Percentiles rank a stretch among this genome's conserved stretches.
phyloP scores from a whole-genome alignment of 1,284 basidiomycete genomes.

The Sporisorium iseilematis-ciliati region DNA sequence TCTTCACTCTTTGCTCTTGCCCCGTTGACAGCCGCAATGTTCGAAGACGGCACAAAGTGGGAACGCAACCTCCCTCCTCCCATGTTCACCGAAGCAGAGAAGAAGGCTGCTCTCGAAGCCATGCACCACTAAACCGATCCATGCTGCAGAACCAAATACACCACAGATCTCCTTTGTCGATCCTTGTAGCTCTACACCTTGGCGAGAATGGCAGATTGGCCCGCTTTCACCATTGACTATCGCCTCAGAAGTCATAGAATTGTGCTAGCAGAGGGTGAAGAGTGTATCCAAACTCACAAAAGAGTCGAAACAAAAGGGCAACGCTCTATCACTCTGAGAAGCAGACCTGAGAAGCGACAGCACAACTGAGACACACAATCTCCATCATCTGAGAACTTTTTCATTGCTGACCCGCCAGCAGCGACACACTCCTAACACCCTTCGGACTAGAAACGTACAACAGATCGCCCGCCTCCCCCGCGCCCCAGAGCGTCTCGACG shows the following conservation, averaged over 20 bases:
- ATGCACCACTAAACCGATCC: slow-evolving; percentile 30
- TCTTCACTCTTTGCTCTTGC: neutral
- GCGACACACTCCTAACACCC: slow-evolving; percentile 24
- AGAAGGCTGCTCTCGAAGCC: slow-evolving; percentile 65
- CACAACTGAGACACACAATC: too few relatives aligned
- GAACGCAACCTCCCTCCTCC: slow-evolving; percentile 63
- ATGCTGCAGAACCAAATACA: neutral
- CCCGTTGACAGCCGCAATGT: slow-evolving; percentile 59
- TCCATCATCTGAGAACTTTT: too few relatives aligned
- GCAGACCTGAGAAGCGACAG: too few relatives aligned
- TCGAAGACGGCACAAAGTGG: slow-evolving; percentile 69
- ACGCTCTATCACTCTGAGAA: too few relatives aligned
- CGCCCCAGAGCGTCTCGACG: slow-evolving; percentile 39
- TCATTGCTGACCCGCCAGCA: slow-evolving; percentile 3
- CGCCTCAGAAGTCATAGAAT: too few relatives aligned
- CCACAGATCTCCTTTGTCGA: too few relatives aligned
- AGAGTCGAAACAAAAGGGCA: too few relatives aligned
- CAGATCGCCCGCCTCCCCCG: slow-evolving; percentile 8
- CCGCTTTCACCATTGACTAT: too few relatives aligned
- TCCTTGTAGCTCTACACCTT: too few relatives aligned
- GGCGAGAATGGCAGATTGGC: too few relatives aligned
- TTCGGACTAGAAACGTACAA: slow-evolving; percentile 31
- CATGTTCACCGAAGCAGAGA: slow-evolving; percentile 67
- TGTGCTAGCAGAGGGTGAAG: too few relatives aligned
- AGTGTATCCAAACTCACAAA: too few relatives aligned